phyloP scores from a whole-genome alignment of 176 grass and related monocot genomes.

The Elaeis guineensis region DNA sequence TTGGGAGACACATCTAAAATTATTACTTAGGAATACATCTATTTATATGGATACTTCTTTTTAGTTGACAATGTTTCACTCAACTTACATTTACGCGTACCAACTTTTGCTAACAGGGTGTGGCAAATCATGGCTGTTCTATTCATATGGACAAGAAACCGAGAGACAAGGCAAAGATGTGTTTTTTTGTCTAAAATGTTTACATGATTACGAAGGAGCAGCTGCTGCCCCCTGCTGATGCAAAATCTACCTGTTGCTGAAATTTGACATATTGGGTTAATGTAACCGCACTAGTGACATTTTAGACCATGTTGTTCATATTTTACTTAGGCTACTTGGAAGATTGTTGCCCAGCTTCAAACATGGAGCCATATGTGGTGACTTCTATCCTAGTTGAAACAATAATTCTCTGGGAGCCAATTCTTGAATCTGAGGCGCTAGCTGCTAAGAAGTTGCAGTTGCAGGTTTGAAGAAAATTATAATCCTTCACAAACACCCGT shows the following conservation, averaged over 20 bases:
- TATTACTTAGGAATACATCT: no score
- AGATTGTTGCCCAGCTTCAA: slow-evolving; percentile 88
- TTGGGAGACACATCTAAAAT: not conserved
- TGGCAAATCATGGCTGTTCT: slow-evolving; percentile 91
- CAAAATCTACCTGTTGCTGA: not conserved
- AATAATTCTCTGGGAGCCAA: slow-evolving; percentile 78
- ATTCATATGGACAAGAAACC: slow-evolving; percentile 80
- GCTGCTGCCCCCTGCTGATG: not conserved
- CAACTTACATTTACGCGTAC: no score
- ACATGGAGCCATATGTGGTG: slow-evolving; percentile 95
- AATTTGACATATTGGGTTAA: no score
- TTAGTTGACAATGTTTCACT: no score
- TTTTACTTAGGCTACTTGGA: slow-evolving; percentile 67
- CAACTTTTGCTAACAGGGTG: slow-evolving; percentile 32
- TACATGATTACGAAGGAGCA: not conserved
- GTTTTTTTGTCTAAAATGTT: slow-evolving; percentile 5
- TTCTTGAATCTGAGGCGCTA: slow-evolving; percentile 63
- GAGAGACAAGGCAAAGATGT: slow-evolving; percentile 85
- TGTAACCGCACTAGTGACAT: not conserved
- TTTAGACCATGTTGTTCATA: not conserved
- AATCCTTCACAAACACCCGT: no score
- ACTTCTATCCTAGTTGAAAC: slow-evolving; percentile 74
- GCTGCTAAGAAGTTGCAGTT: slow-evolving; percentile 76
- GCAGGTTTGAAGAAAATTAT: slow-evolving; percentile 54
- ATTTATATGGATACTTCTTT: no score